Conservation (phyloP, 371 early-diverging fungal species). For the Rhizopus delemar region DNA sequence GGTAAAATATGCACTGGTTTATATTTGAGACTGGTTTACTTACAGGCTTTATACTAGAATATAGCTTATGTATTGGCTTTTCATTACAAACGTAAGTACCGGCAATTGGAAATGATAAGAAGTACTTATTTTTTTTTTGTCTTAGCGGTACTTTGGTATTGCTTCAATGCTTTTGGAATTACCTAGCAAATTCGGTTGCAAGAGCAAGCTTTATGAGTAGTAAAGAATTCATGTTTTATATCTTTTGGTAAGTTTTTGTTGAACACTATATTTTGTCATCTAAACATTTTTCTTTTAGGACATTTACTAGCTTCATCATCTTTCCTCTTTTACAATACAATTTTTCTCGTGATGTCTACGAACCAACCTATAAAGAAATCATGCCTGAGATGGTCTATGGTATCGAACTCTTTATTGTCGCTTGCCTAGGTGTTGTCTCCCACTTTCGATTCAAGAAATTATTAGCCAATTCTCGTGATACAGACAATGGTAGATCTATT, state of each 20-base stretch:
- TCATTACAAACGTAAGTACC: conserved; percentile 47
- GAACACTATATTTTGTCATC: too few species aligned
- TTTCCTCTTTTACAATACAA: conserved; percentile 48
- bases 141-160: conserved; percentile 46
- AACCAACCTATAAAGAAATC: conserved; percentile 46
- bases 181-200: conserved; percentile 51
- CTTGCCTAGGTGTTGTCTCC: conserved; percentile 42
- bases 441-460: conserved; percentile 48
- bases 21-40: background rate
- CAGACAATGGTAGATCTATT: conserved; percentile 40
- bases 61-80: conserved; percentile 39
- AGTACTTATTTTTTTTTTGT: background rate
- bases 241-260: conserved; percentile 35
- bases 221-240: conserved; percentile 49
- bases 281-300: conserved; percentile 21
- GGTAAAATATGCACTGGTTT: conserved; percentile 15
- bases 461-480: conserved; percentile 31
- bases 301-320: conserved; percentile 36
- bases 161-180: conserved; percentile 59
- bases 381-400: conserved; percentile 52
- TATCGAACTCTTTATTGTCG: conserved; percentile 42
- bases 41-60: conserved; percentile 10
- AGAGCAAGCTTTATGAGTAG: conserved; percentile 52
- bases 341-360: conserved; percentile 38
- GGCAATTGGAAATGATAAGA: background rate